phyloP scores from a whole-genome alignment of 2,329 filamentous ascomycete genomes.

The Hymenoscyphus repandus region DNA sequence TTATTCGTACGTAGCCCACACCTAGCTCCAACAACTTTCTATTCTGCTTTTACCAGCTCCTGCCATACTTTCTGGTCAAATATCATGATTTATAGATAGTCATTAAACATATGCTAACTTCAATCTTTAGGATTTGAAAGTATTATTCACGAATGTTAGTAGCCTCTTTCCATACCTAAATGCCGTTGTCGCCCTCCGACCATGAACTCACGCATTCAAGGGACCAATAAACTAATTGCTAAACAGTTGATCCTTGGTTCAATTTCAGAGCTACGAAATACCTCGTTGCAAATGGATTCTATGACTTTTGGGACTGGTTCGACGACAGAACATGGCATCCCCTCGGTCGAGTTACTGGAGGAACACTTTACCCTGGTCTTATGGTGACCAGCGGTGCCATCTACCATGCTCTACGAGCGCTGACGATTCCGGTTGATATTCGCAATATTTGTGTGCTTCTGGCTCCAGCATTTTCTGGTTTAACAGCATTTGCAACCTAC shows the following conservation, averaged over 20 bases:
- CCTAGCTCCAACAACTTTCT: slow-evolving; percentile 5
- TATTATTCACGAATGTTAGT: slow-evolving; percentile 99
- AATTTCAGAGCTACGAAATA: slow-evolving; percentile 99
- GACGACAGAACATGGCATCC: slow-evolving; percentile 99
- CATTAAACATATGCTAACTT: slow-evolving; percentile 20
- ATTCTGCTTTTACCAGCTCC: not conserved
- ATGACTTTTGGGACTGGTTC: slow-evolving; percentile 99
- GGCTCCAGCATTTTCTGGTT: slow-evolving; percentile 86
- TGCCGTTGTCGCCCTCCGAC: not conserved
- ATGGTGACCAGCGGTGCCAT: slow-evolving; percentile 99
- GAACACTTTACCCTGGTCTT: slow-evolving; percentile 95
- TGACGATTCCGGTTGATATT: slow-evolving; percentile 93
- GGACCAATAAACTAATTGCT: slow-evolving; percentile 28
- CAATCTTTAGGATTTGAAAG: slow-evolving; percentile 76
- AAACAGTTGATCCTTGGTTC: slow-evolving; percentile 95
- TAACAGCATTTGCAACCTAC: slow-evolving; percentile 90
- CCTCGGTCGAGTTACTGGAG: slow-evolving; percentile 94
- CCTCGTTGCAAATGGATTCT: slow-evolving; percentile 92
- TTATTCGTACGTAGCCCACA: slow-evolving; percentile 70
- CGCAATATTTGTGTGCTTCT: slow-evolving; percentile 98
- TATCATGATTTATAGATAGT: not conserved
- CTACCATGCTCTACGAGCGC: slow-evolving; percentile 84
- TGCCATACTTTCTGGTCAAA: not conserved
- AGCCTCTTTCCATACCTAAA: slow-evolving; percentile 16
- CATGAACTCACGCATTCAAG: not conserved